phyloP scores from a whole-genome alignment of 2,329 filamentous ascomycete genomes.

The Coniochaeta sp. region DNA sequence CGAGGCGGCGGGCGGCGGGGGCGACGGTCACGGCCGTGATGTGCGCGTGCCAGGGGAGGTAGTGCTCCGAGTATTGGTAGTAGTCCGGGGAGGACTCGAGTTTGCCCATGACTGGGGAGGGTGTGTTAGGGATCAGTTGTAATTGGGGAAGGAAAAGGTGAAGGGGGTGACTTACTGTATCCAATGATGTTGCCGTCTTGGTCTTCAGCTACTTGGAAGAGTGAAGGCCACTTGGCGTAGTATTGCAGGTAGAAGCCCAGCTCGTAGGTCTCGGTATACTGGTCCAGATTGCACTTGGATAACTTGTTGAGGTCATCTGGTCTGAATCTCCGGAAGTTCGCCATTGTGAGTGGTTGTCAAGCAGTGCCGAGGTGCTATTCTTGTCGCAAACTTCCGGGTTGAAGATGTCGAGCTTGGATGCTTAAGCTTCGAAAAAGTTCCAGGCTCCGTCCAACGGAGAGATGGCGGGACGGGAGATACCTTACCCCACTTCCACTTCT shows the following conservation, averaged over 20 bases:
- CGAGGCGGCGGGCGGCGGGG: slow-evolving; percentile 75
- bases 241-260: slow-evolving; percentile 94
- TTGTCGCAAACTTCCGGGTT: not conserved
- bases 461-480: too few relatives aligned
- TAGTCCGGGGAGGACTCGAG: slow-evolving; percentile 78
- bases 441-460: too few relatives aligned
- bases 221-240: slow-evolving; percentile 87
- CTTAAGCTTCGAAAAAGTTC: not conserved
- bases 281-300: slow-evolving; percentile 92
- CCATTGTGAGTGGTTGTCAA: slow-evolving; percentile 53
- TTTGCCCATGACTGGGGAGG: slow-evolving; percentile 83
- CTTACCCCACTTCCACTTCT: too few relatives aligned
- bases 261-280: slow-evolving; percentile 96
- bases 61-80: slow-evolving; percentile 72
- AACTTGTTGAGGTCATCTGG: slow-evolving; percentile 81
- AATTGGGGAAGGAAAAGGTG: not conserved
- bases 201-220: slow-evolving; percentile 90
- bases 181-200: slow-evolving; percentile 82
- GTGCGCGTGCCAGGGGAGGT: slow-evolving; percentile 98
- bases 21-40: slow-evolving; percentile 94
- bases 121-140: not conserved
- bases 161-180: slow-evolving; percentile 61
- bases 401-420: not conserved
- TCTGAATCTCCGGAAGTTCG: slow-evolving; percentile 77
- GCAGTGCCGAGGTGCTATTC: not conserved